These are phyloP conservation scores for Torrubiellomyces zombiae DNA, from an alignment of 2,329 filamentous ascomycete species.

Conservation along the genomic window DNA sequence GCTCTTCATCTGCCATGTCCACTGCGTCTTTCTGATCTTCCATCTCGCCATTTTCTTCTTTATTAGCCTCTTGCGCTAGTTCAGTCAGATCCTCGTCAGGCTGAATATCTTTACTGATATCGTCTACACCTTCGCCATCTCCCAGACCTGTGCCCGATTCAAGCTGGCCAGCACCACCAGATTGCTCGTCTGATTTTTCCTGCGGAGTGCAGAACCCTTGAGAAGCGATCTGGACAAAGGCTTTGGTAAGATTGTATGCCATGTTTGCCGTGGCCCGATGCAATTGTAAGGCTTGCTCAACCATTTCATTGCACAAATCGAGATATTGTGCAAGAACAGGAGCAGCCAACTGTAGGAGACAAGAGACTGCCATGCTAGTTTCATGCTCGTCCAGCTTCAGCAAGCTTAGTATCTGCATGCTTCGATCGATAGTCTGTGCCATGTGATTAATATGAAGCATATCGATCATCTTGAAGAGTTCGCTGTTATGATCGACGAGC, in stretches of 20 bases:
- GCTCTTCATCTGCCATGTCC: slow-evolving; percentile 83
- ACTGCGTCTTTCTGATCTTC: slow-evolving; percentile 72
- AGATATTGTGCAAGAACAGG: slow-evolving; percentile 66
- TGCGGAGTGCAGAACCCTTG: slow-evolving; percentile 86
- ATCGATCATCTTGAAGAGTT: slow-evolving; percentile 34
- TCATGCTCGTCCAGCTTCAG: slow-evolving; percentile 13
- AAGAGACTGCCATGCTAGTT: slow-evolving; percentile 13
- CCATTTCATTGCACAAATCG: slow-evolving; percentile 38
- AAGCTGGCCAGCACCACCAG: slow-evolving; percentile 58
- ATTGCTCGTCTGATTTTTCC: slow-evolving; percentile 58
- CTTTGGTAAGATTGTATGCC: slow-evolving; percentile 56
- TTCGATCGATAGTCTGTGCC: slow-evolving; percentile 20
- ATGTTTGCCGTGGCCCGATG: slow-evolving; percentile 60
- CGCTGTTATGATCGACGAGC: slow-evolving; percentile 27
- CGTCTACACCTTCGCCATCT: slow-evolving; percentile 86
- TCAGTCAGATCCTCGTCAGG: slow-evolving; percentile 89
- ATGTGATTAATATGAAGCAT: slow-evolving; percentile 44
- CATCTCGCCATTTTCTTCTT: slow-evolving; percentile 47
- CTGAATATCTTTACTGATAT: slow-evolving; percentile 93
- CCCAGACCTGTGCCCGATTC: slow-evolving; percentile 88
- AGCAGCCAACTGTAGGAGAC: slow-evolving; percentile 18
- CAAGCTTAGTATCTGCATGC: slow-evolving; percentile 19
- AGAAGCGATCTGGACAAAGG: slow-evolving; percentile 61
- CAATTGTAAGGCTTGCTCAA: slow-evolving; percentile 42
- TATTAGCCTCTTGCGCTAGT: slow-evolving; percentile 68